Evolutionary conservation across 192 early-diverging fungal species (phyloP), one percentile per base, ranked within the genome.

Genomic region (Backusella luteola): DNA sequence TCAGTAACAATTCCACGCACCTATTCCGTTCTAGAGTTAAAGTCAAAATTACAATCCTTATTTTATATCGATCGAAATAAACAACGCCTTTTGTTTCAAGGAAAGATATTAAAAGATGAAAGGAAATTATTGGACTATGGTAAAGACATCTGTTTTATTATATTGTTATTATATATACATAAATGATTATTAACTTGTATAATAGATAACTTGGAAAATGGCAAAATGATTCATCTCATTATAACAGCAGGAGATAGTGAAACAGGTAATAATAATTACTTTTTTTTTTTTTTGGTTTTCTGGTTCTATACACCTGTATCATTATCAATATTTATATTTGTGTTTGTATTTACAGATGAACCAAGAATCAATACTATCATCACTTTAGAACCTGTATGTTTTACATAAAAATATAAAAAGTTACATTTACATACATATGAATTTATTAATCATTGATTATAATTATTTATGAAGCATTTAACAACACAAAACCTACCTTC

Each of bases 61-160:
- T 76, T 83, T 15, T 49, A 83, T 32, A 80, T 87, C 0, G 80
- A 82, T 14, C 77, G 76, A 39, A 77, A 79, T 26, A 81, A 84
- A 29, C 85, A 87, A 56, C 84, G 85, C 34, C 79, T 87, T 59
- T 85, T 87, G 73, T 87, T 85, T 52, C 84, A 81, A 63, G 85
- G 85, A 39, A 73, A 81, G 49, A 80, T 87, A 4, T 74, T 87
- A 41, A 81, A 77, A 15, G 84, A 87, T 72, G 84, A 87, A 23
- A 81, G 85, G 21, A 76, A 46, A 6, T 53, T 87, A 23, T 67
- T 77, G 15, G 84, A 87, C 35, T 87, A 87, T 77, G 80, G 85
- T 87, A 42, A 41, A 42, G 7, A n/a, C 0, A 69, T 34, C 11
- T 12, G 8, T 5, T 72, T n/a, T 49, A 49, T 21, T 14, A 3